phyloP scores from a whole-genome alignment of 2,329 filamentous ascomycete genomes.

The Juglanconis oblonga region DNA sequence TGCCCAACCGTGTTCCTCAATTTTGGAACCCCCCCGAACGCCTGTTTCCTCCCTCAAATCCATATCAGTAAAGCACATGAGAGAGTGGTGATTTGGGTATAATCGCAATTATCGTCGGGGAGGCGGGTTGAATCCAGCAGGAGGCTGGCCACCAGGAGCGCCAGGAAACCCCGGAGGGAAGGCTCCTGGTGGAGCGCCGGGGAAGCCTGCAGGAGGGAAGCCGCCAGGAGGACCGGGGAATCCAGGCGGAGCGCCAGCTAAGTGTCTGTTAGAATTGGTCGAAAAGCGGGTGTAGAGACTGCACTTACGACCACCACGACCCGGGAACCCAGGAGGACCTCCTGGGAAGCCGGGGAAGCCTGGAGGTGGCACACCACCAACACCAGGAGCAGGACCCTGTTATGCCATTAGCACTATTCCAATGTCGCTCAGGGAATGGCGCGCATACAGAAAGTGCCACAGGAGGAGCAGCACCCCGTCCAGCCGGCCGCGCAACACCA shows the following conservation, averaged over 20 bases:
- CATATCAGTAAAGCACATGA: conserved; percentile 5
- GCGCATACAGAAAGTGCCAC: conserved; percentile 72
- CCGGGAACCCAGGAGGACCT: conserved; percentile 50
- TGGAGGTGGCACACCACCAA: conserved; percentile 68
- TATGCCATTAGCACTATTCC: conserved; percentile 20
- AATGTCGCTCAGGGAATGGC: background rate
- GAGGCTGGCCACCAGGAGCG: conserved; percentile 50
- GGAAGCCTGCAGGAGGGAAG: conserved; percentile 45
- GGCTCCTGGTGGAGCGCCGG: conserved; percentile 39
- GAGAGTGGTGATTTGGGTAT: conserved; percentile 7
- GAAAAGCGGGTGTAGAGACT: conserved; percentile 24
- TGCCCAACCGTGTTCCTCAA: conserved; percentile 3
- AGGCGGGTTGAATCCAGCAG: conserved; percentile 73
- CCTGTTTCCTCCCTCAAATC: conserved; percentile 14
- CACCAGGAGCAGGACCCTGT: conserved; percentile 78
- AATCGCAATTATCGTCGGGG: conserved; percentile 50
- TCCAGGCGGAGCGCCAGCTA: conserved; percentile 40
- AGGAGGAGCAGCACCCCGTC: conserved; percentile 68
- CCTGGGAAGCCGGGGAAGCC: conserved; percentile 50
- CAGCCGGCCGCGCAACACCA: conserved; percentile 87
- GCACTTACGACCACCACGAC: conserved; percentile 54
- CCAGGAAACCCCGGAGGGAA: conserved; percentile 40
- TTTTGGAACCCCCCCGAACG: conserved; percentile 15
- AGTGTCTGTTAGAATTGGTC: conserved; percentile 34
- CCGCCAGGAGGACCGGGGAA: conserved; percentile 38